Evolutionary conservation across 1,284 basidiomycete species (phyloP), one percentile per base, ranked within the genome.

Genomic region (Phenoliferia sp.): DNA sequence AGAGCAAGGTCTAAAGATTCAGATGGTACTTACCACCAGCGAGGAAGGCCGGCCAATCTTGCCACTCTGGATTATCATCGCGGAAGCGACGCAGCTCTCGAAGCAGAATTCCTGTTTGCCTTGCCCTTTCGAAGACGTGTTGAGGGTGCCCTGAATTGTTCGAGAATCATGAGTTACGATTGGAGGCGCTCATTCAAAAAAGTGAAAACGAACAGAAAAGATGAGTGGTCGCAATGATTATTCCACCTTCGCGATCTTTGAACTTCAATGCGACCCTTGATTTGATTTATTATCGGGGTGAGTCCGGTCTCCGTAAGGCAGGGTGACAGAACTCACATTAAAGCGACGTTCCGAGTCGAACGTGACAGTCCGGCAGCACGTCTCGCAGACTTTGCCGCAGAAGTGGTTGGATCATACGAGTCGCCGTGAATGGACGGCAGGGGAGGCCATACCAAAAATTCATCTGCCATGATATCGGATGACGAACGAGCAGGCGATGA

Each of bases 151-250:
- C 52, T 54, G 52, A 85, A n/a, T 76, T 90, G 92, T 68, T 90
- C 90, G 67, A 58, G 61, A 69, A 48, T 34, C 48, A 66, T 31
- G 62, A 63, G 59, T 12, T 60, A 44, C 63, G 66, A 57, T 54
- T n/a, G 44, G 56, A n/a, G n/a, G n/a, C n/a, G n/a, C n/a, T n/a
- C n/a, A 68, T 61, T 26, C 9, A 56, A 36, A 50, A 12, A 26
- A 50, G 44, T 19, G 52, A 16, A 57, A 31, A 52, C 26, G 19
- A 29, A 81, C 84, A 97, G 80, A 98, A 97, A 7, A 89, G 83
- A 81, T 89, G 92, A 0, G 91, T 92, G 0, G 93, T 95, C 2
- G 86, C 91, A 6, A 93, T 81, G 56, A 94, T 80, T 50, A 90
- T 77, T n/a, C 81, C 78, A 28, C 80, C 77, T 9, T 78, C 76